These are phyloP conservation scores for Chalciporus pseudorubinellus DNA, from an alignment of 768 basidiomycete genomes.

Conservation along the genomic window DNA sequence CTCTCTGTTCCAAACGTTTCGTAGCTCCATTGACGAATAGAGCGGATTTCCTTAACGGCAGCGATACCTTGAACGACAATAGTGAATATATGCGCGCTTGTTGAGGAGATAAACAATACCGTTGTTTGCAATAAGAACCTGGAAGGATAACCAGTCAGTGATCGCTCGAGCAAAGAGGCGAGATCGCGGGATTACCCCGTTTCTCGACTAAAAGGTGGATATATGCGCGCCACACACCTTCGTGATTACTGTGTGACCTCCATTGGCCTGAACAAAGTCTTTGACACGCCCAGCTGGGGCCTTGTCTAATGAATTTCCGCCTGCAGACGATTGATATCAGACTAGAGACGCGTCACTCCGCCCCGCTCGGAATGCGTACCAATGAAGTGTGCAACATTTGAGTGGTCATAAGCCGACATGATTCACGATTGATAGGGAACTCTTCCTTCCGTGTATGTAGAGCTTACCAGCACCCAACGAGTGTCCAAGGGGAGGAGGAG, in stretches of 20 bases:
- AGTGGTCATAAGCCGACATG: constrained; percentile 48
- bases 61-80: constrained; percentile 72
- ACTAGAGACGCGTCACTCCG: constrained; percentile 7
- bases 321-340: constrained; percentile 40
- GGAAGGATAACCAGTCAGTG: not conserved
- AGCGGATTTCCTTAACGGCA: constrained; percentile 98
- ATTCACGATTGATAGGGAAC: constrained; percentile 5
- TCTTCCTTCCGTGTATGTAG: constrained; percentile 8
- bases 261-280: constrained; percentile 88
- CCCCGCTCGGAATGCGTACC: constrained; percentile 36
- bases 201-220: constrained; percentile 9
- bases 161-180: constrained; percentile 11
- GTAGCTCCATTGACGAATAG: constrained; percentile 99
- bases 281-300: constrained; percentile 76
- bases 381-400: constrained; percentile 63
- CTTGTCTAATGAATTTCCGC: constrained; percentile 88
- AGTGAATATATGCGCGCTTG: constrained; percentile 22
- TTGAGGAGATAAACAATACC: constrained; percentile 44
- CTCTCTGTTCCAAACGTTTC: constrained; percentile 97
- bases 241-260: constrained; percentile 98
- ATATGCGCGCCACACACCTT: constrained; percentile 59
- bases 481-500: constrained; percentile 8
- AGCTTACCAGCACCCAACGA: constrained; percentile 3
- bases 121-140: constrained; percentile 99
- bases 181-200: not conserved